These are phyloP conservation scores for Hyphopichia pseudoburtonii DNA, from an alignment of 1,139 yeast genomes.

Conservation along the genomic window DNA sequence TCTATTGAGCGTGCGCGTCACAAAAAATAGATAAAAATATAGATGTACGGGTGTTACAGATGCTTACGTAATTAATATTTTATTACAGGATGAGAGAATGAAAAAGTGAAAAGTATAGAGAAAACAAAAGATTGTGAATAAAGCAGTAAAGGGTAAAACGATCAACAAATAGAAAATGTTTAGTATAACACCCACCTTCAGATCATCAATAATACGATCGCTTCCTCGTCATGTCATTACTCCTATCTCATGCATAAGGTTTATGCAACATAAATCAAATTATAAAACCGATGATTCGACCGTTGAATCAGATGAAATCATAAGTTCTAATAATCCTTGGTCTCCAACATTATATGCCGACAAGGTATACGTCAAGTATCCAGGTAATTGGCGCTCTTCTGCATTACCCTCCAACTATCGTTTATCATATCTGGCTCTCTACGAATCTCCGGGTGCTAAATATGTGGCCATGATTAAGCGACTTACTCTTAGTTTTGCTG, in stretches of 20 bases:
- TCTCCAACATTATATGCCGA: slow-evolving; percentile 46
- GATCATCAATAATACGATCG: no score
- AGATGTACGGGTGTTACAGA: not conserved
- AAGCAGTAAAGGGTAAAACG: no score
- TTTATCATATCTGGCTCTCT: slow-evolving; percentile 53
- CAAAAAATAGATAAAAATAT: no score
- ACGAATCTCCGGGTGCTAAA: slow-evolving; percentile 56
- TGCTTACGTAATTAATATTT: no score
- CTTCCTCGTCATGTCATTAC: not conserved
- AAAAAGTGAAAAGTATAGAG: no score
- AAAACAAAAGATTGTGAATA: no score
- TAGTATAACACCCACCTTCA: no score
- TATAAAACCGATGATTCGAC: slow-evolving; percentile 33
- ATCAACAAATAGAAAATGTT: no score
- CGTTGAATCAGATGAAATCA: slow-evolving; percentile 43
- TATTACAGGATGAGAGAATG: no score
- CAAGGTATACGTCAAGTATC: slow-evolving; percentile 30
- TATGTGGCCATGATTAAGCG: slow-evolving; percentile 57
- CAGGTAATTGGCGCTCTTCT: slow-evolving; percentile 22
- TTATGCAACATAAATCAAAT: slow-evolving; percentile 14
- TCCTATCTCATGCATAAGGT: not conserved
- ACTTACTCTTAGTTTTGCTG: slow-evolving; percentile 53
- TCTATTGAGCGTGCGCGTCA: no score
- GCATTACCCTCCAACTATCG: slow-evolving; percentile 44
- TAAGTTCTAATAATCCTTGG: slow-evolving; percentile 49